phyloP scores from a whole-genome alignment of 257 asterid species.

The Lantana camara region DNA sequence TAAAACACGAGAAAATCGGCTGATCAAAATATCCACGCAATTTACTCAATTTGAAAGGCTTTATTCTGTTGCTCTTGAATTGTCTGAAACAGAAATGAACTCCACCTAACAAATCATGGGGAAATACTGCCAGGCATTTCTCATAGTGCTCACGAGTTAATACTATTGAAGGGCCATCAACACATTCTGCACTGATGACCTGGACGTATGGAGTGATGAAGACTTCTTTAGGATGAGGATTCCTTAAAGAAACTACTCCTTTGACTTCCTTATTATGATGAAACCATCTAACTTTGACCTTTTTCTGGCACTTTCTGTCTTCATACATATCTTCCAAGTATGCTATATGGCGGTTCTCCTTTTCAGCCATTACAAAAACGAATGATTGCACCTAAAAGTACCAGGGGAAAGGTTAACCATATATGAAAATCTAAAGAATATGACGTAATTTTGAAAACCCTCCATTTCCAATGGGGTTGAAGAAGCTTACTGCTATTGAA shows the following conservation, averaged over 20 bases:
- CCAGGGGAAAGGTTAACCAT: neutral
- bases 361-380: constrained; percentile 96
- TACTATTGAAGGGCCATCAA: constrained; percentile 93
- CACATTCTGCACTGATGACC: constrained; percentile 95
- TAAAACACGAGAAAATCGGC: constrained; percentile 85
- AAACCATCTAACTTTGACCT: constrained; percentile 98
- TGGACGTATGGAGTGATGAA: constrained; percentile 88
- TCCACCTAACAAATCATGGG: constrained; percentile 66
- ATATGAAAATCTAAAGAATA: too few species aligned
- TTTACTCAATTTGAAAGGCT: constrained; percentile 82
- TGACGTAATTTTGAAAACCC: constrained; percentile 13
- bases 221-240: constrained; percentile 89
- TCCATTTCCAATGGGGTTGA: neutral
- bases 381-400: constrained; percentile 78
- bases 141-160: constrained; percentile 82
- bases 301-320: constrained; percentile 88
- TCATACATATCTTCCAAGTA: constrained; percentile 98
- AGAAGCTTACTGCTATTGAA: constrained; percentile 71
- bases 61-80: constrained; percentile 72
- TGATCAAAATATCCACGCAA: constrained; percentile 84
- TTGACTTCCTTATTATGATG: constrained; percentile 85
- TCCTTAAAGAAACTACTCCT: constrained; percentile 59
- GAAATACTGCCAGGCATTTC: constrained; percentile 81
- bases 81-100: constrained; percentile 89
- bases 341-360: constrained; percentile 81